Evolutionary conservation across 2,329 filamentous ascomycete species (phyloP), one percentile per base, ranked within the genome.

Genomic region (Mycosphaerelloides madeirae): DNA sequence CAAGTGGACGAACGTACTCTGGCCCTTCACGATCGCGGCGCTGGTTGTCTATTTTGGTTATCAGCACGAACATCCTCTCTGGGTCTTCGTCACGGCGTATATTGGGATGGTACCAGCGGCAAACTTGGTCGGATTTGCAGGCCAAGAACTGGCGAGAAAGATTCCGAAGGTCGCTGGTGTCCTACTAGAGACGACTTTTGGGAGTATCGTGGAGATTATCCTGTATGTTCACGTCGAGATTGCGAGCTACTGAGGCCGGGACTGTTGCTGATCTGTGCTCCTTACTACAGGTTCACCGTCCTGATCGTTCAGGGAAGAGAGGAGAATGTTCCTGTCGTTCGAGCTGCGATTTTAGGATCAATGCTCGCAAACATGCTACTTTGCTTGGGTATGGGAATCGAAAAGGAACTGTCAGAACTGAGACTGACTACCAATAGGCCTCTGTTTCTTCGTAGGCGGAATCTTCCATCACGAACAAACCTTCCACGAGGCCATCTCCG

Each of bases 291-390:
- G n/a, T 91, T 93, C 66, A 83, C 90, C 69, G 78, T 89, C 2
- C 69, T 94, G 31, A 73, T 91, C 31, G 64, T 67, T 46, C 38
- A 50, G 34, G 52, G 50, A 7, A 42, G 38, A 12, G 43, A 41
- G 8, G 2, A 11, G 12, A 73, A 72, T 16, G 49, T 62, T 6
- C 46, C 50, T n/a, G 83, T 93, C 55, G 87, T 93, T 56, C 81
- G 87, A 60, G 85, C 85, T 38, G 87, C 87, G 14, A 89, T 94
- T 47, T 69, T 94, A 1, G 87, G 88, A 14, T 90, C 85, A 0
- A 84, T 94, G 32, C 66, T 94, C 25, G 87, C 87, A 11, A 94
- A 88, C 22, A 76, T 93, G 69, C 68, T 94, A 35, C 73, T 94
- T 4, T 94, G 87, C 57, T 68, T 93, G n/a, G 87, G 87, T 57